Percentiles rank a stretch among this genome's conserved stretches.
Conservation (phyloP, 2,329 filamentous ascomycete species). For the Xylariaceae sp. region DNA sequence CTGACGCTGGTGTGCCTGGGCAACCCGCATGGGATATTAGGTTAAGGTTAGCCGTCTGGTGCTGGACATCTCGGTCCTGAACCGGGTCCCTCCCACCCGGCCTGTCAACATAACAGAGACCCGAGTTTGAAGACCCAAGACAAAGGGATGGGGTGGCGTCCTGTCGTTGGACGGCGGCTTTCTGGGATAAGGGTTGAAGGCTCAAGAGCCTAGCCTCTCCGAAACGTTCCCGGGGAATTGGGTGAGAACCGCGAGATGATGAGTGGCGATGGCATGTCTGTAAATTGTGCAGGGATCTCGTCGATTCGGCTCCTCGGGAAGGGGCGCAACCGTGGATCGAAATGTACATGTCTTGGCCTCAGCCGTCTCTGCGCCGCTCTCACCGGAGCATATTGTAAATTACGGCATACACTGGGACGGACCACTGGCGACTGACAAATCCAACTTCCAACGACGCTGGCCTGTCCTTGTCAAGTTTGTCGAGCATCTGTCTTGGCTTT, state of each 20-base stretch:
- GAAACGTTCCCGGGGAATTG: too few species aligned
- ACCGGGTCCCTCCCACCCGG: neutral
- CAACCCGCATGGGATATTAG: too few species aligned
- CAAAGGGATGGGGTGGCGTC: conserved; percentile 12
- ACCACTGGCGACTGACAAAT: conserved; percentile 17
- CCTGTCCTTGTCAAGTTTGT: too few species aligned
- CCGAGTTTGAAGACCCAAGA: neutral
- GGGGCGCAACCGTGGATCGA: conserved; percentile 3
- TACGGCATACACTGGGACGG: neutral
- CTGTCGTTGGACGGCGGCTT: conserved; percentile 7
- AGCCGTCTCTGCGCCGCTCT: conserved; percentile 8
- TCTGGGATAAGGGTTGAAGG: conserved; percentile 11
- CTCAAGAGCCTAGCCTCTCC: neutral
- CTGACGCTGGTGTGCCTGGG: too few species aligned
- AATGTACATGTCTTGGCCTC: too few species aligned
- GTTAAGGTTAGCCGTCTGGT: too few species aligned
- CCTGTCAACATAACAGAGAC: neutral
- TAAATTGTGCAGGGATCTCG: conserved; percentile 3
- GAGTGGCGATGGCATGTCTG: conserved; percentile 4
- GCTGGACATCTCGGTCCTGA: neutral
- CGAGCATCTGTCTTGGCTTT: conserved; percentile 8
- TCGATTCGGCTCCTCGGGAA: conserved; percentile 2
- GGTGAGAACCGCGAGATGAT: neutral
- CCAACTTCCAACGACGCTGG: conserved; percentile 5
- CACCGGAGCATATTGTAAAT: too few species aligned